Evolutionary conservation across 306 rosid genomes (phyloP).

Genomic region (Trichosanthes truncata): DNA sequence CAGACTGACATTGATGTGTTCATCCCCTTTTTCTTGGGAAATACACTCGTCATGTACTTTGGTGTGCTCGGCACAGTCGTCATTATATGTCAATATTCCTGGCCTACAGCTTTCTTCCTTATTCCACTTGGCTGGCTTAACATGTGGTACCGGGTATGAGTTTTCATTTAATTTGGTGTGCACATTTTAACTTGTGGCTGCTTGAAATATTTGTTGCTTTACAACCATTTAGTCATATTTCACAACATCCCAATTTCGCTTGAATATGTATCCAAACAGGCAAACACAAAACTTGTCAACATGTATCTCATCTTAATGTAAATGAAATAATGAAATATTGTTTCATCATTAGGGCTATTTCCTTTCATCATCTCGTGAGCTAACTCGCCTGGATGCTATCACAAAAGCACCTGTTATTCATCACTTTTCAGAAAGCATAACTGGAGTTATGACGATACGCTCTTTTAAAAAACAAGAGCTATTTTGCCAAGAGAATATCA

Average conservation of each 20-base stretch:
- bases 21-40: constrained; percentile 54
- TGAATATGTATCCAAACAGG: neutral
- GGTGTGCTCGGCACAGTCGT: constrained; percentile 58
- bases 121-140: constrained; percentile 85
- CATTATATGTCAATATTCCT: constrained; percentile 64
- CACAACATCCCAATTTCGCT: neutral
- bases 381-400: constrained; percentile 81
- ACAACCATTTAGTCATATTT: neutral
- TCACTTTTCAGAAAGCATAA: constrained; percentile 91
- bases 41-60: constrained; percentile 57
- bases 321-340: neutral
- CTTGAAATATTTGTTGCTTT: neutral
- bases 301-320: neutral
- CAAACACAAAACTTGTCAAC: neutral
- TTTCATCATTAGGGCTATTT: constrained; percentile 50
- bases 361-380: constrained; percentile 79
- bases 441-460: constrained; percentile 87
- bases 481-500: constrained; percentile 52
- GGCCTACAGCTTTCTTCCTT: constrained; percentile 90
- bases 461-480: constrained; percentile 44
- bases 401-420: constrained; percentile 95
- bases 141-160: constrained; percentile 87
- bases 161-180: neutral
- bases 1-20: constrained; percentile 71
- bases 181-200: neutral